Conservation (phyloP, 2,329 filamentous ascomycete species). For the Teratosphaeria pseudoeucalypti region DNA sequence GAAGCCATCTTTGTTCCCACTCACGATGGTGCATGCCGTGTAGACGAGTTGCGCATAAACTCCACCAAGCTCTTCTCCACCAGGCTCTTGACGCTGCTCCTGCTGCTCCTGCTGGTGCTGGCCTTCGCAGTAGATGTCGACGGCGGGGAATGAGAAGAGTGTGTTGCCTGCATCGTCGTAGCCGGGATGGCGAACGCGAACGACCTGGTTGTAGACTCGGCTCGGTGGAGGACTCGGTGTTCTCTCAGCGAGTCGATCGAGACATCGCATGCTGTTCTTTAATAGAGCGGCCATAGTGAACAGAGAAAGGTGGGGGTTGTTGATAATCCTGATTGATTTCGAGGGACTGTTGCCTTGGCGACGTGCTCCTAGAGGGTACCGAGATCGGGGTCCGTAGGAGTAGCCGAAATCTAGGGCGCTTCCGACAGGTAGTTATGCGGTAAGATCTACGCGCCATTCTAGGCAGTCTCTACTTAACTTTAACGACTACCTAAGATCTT, state of each 20-base stretch:
- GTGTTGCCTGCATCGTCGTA: neutral
- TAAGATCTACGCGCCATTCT: too few relatives aligned
- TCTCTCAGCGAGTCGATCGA: neutral
- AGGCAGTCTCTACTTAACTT: too few relatives aligned
- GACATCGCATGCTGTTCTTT: neutral
- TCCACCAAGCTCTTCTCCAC: neutral
- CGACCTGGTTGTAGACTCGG: neutral
- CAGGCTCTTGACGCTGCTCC: neutral
- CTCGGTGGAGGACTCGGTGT: neutral
- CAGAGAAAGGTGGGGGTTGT: too few relatives aligned
- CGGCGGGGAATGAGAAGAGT: neutral
- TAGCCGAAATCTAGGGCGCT: too few relatives aligned
- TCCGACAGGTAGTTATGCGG: too few relatives aligned
- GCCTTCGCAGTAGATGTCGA: neutral
- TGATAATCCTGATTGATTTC: too few relatives aligned
- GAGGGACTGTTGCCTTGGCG: too few relatives aligned
- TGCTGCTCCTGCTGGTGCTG: too few relatives aligned
- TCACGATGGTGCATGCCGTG: neutral
- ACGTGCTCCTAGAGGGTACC: too few relatives aligned
- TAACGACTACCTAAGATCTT: too few relatives aligned
- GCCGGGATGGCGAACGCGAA: neutral
- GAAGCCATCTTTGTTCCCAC: neutral
- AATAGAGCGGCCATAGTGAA: neutral
- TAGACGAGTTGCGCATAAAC: neutral
- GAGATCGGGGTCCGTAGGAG: too few relatives aligned